Base-by-base conservation (phyloP, 129 eudicot species). In the Arctium lappa region DNA sequence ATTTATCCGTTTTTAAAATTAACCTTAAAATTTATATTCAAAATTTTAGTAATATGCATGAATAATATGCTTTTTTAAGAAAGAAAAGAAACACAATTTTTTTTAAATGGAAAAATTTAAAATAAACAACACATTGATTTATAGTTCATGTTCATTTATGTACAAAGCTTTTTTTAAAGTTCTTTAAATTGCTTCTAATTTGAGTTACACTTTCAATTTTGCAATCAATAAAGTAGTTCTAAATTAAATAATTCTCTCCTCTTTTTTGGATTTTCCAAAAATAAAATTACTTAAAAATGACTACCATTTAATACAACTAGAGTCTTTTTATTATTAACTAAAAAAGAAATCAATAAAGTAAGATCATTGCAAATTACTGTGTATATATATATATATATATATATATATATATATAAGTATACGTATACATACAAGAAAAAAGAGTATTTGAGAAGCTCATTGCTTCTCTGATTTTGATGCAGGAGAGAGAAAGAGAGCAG, bases 401-500 rank as follows among this genome's bases (percentile, higher is more conserved):
- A 33, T 33, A 33, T 33, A 44, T 6, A 32, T 50, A 83, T 6
- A 29, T 22, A 10, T 8, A 15, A 32, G 27, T 46, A 72, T 18
- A 69, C 3, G 31, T 13, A 73, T 63, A 3, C 22, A 2, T 8
- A 77, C 38, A 68, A 10, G 72, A 31, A 79, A 73, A 83, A 72
- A 32, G 88, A 84, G 97, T 91, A 85, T 85, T 80, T 82, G 92
- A 85, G 90, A 91, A 91, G 93, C 89, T 88, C 86, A 80, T 79
- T 90, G 83, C 78, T 89, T 80, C 93, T 91, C 97, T 93, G 93
- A 92, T 92, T 91, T 88, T 89, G 92, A 91, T 91, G 97, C 90
- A 78, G 12, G 82, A 63, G 76, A 84, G 76, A 75, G 56, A 70
- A 62, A 78, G 83, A 77, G 87, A 86, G 82, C 39, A 56, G 90